Conservation (phyloP, 345 rosid genomes). For the Pugionium cornutum region DNA sequence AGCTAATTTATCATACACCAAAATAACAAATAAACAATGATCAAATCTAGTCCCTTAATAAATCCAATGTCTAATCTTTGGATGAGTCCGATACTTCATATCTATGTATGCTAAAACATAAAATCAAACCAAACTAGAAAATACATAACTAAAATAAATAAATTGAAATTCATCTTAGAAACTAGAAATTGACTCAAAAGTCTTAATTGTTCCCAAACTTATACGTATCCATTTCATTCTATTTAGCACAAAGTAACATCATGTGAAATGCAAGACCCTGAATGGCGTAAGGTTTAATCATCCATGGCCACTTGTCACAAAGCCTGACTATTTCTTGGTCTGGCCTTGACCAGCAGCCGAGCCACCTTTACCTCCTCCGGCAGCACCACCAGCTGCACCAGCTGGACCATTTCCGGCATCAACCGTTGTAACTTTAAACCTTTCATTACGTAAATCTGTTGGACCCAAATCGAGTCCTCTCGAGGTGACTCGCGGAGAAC, state of each 20-base stretch:
- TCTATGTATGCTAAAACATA: constrained; percentile 3
- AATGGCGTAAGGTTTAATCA: constrained; percentile 11
- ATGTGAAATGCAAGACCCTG: constrained; percentile 7
- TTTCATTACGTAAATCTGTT: constrained; percentile 20
- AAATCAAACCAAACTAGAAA: constrained; percentile 11
- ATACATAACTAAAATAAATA: not conserved
- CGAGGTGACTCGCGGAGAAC: constrained; percentile 13
- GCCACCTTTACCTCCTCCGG: constrained; percentile 36
- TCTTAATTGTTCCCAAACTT: not conserved
- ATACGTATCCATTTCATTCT: constrained; percentile 10
- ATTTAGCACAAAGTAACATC: constrained; percentile 8
- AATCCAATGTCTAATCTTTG: not conserved
- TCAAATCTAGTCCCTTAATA: not conserved
- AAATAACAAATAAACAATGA: constrained; percentile 10
- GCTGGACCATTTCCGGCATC: constrained; percentile 17
- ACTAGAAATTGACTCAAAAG: constrained; percentile 6
- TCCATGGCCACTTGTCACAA: constrained; percentile 24
- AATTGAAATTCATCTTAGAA: constrained; percentile 11
- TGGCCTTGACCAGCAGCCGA: constrained; percentile 35
- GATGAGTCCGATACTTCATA: constrained; percentile 17
- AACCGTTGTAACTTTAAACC: constrained; percentile 40
- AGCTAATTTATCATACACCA: not conserved
- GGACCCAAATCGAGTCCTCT: constrained; percentile 19
- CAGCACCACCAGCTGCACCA: not conserved
- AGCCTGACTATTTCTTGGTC: constrained; percentile 34